A percentile compares a stretch with the other conserved stretches of the same genome.
Conservation (phyloP, 345 rosid species). For the Cardamine occulta region DNA sequence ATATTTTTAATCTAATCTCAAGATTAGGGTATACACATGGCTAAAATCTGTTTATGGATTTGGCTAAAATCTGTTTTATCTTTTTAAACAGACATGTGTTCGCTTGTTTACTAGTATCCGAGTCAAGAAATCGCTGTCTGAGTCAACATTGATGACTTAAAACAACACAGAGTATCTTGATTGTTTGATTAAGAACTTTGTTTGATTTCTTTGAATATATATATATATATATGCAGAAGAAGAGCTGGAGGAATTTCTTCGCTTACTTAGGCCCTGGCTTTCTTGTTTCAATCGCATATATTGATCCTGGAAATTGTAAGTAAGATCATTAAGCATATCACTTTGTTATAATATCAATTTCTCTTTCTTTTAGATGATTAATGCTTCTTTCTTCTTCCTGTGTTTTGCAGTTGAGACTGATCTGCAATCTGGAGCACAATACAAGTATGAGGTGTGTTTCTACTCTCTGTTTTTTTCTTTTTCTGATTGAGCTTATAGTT, state of each 20-base stretch:
- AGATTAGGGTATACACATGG: neutral
- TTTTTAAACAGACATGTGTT: neutral
- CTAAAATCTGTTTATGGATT: neutral
- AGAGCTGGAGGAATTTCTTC: slow-evolving; percentile 90
- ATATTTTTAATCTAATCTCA: neutral
- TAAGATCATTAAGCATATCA: slow-evolving; percentile 42
- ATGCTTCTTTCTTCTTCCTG: slow-evolving; percentile 18
- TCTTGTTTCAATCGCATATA: slow-evolving; percentile 93
- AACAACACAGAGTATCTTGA: neutral
- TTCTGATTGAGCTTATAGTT: neutral
- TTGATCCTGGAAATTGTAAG: slow-evolving; percentile 99
- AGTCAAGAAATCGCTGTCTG: slow-evolving; percentile 21
- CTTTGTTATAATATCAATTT: neutral
- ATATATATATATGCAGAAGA: slow-evolving; percentile 51
- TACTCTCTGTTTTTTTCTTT: neutral
- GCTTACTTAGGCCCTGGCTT: slow-evolving; percentile 96
- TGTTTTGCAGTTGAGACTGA: slow-evolving; percentile 88
- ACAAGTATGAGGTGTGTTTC: slow-evolving; percentile 70
- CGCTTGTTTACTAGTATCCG: neutral
- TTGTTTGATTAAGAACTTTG: neutral
- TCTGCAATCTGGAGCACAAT: slow-evolving; percentile 88
- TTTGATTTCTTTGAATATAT: neutral
- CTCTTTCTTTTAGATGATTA: neutral
- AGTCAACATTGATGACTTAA: slow-evolving; percentile 22
- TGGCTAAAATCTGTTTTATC: neutral